Conservation (phyloP, 2,329 filamentous ascomycete genomes). For the Helminthosporium solani region DNA sequence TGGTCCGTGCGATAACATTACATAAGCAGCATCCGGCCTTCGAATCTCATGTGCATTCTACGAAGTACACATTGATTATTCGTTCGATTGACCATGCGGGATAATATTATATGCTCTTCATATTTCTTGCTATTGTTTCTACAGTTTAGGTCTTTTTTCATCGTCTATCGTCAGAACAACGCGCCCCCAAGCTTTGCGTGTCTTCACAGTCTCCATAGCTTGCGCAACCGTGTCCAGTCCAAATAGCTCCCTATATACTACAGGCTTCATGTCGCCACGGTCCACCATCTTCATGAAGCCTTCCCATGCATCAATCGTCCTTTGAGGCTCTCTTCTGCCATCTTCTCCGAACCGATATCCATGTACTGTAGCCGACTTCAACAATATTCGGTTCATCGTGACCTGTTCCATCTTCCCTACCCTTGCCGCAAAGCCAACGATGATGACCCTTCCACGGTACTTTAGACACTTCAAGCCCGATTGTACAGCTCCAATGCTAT, state of each 20-base stretch:
- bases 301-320: slow-evolving; percentile 53
- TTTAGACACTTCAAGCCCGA: slow-evolving; percentile 51
- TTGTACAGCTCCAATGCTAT: slow-evolving; percentile 50
- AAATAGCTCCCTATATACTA: slow-evolving; percentile 53
- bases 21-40: background rate
- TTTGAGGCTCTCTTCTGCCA: slow-evolving; percentile 50
- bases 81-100: no score
- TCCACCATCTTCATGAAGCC: slow-evolving; percentile 53
- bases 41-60: no score
- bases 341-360: slow-evolving; percentile 57
- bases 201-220: slow-evolving; percentile 54
- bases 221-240: slow-evolving; percentile 53
- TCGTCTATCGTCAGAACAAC: slow-evolving; percentile 48
- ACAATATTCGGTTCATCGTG: slow-evolving; percentile 18
- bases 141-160: no score
- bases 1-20: slow-evolving; percentile 13
- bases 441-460: slow-evolving; percentile 56
- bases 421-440: slow-evolving; percentile 60
- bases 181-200: slow-evolving; percentile 57
- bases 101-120: no score
- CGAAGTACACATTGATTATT: no score
- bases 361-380: slow-evolving; percentile 26
- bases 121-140: no score
- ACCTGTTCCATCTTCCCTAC: slow-evolving; percentile 53
- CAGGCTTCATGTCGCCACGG: slow-evolving; percentile 51